A percentile compares a stretch with the other conserved stretches of the same genome.
phyloP scores from a whole-genome alignment of 345 rosid genomes.

The Psidium friedrichsthalianum region DNA sequence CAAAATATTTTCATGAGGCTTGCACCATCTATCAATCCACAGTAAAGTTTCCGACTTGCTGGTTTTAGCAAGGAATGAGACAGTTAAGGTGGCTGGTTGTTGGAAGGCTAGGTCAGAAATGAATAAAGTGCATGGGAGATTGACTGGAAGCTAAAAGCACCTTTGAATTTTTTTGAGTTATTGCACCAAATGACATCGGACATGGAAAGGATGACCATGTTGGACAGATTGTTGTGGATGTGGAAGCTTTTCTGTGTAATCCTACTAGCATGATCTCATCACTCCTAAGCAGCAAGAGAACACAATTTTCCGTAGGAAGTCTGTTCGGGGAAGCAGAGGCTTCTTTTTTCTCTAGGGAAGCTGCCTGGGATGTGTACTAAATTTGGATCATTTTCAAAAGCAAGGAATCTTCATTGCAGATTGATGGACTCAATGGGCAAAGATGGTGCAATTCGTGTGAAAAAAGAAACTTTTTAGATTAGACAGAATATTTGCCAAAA shows the following conservation, averaged over 20 bases:
- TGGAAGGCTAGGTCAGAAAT: not conserved
- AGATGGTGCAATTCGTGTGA: not conserved
- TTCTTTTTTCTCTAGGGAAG: not conserved
- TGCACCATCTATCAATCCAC: not conserved
- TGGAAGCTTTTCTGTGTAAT: not conserved
- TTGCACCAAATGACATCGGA: not conserved
- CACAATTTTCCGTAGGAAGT: not conserved
- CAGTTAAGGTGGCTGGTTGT: not conserved
- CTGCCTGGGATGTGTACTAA: not conserved
- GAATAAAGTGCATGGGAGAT: not conserved
- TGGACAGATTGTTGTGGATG: not conserved
- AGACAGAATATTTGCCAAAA: not conserved
- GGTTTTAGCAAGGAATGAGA: not conserved
- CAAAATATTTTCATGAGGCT: not conserved
- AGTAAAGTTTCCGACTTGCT: not conserved
- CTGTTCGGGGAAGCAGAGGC: not conserved
- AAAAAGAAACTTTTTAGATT: not conserved
- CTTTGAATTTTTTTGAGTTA: not conserved
- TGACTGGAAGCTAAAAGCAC: not conserved
- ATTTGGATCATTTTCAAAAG: not conserved
- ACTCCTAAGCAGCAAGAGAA: not conserved
- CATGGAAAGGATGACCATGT: not conserved
- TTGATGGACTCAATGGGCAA: not conserved
- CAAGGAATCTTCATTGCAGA: not conserved
- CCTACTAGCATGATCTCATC: not conserved